Percentiles rank a stretch among this genome's conserved stretches.
Evolutionary conservation across 169 alveolate species (phyloP).

Genomic region (Plasmodium relictum): DNA sequence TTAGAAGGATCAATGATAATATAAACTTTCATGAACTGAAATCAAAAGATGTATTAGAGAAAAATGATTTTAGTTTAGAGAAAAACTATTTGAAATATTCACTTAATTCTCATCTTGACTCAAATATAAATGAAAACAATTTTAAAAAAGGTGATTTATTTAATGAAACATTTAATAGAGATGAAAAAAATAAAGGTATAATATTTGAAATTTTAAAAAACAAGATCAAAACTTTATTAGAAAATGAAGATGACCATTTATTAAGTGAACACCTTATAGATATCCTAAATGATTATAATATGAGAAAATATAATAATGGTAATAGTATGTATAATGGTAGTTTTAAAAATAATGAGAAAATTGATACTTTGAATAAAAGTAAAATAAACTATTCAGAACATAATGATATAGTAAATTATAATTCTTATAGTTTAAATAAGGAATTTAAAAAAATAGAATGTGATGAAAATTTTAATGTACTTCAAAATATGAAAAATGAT

Average conservation of each 20-base stretch:
- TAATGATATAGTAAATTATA: slow-evolving; percentile 12
- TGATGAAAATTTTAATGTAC: not conserved
- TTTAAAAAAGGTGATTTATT: not conserved
- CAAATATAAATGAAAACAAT: not conserved
- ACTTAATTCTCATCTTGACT: not conserved
- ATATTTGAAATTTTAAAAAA: slow-evolving; percentile 17
- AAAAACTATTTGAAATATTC: slow-evolving; percentile 15
- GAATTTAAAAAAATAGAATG: not conserved
- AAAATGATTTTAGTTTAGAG: slow-evolving; percentile 2
- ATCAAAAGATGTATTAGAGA: slow-evolving; percentile 6
- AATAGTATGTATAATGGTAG: not conserved
- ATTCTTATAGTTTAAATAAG: not conserved
- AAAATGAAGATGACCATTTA: slow-evolving; percentile 25
- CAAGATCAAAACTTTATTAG: slow-evolving; percentile 28
- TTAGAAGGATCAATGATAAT: too few species aligned
- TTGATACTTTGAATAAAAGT: not conserved
- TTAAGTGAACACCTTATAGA: slow-evolving; percentile 36
- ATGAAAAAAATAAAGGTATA: not conserved
- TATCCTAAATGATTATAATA: slow-evolving; percentile 33
- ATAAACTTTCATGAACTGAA: slow-evolving; percentile 8
- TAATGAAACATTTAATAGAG: not conserved
- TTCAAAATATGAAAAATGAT: not conserved
- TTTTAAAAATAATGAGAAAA: slow-evolving; percentile 3
- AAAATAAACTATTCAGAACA: not conserved
- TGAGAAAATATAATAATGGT: not conserved